Percentiles rank a stretch among this genome's conserved stretches.
Evolutionary conservation across 2,329 filamentous ascomycete genomes (phyloP).

Genomic region (Basipetospora sp.): DNA sequence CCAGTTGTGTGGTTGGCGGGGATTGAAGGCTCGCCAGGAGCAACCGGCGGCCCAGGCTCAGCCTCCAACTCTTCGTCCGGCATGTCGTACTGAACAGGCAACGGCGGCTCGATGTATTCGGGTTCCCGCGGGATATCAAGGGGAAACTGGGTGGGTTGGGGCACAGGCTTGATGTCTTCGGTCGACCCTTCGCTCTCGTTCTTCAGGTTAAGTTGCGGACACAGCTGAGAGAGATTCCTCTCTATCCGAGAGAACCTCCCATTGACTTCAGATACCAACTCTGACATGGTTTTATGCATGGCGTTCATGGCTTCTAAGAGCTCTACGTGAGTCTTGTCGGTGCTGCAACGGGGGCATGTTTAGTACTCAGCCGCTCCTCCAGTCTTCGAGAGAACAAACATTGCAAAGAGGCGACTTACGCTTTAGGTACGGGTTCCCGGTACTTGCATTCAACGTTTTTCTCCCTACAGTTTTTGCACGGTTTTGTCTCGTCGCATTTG

Average conservation of each 20-base stretch:
- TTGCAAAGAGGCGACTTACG: slow-evolving; percentile 42
- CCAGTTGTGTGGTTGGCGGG: slow-evolving; percentile 78
- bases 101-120: slow-evolving; percentile 4
- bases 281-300: slow-evolving; percentile 23
- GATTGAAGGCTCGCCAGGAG: slow-evolving; percentile 51
- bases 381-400: background rate
- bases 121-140: background rate
- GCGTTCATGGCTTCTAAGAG: slow-evolving; percentile 40
- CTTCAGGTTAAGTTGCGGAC: slow-evolving; percentile 7
- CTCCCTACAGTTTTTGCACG: slow-evolving; percentile 75
- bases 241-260: slow-evolving; percentile 5
- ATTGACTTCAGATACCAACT: slow-evolving; percentile 2
- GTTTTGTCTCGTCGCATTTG: slow-evolving; percentile 78
- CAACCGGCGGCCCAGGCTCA: slow-evolving; percentile 34
- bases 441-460: slow-evolving; percentile 76
- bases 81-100: slow-evolving; percentile 17
- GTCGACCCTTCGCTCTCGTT: slow-evolving; percentile 1
- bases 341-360: slow-evolving; percentile 18
- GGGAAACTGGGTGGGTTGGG: slow-evolving; percentile 3
- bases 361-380: background rate
- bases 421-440: slow-evolving; percentile 77
- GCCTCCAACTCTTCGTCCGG: slow-evolving; percentile 36
- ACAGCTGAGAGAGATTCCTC: slow-evolving; percentile 9
- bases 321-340: slow-evolving; percentile 46
- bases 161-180: slow-evolving; percentile 6